A percentile compares a stretch with the other conserved stretches of the same genome.
phyloP scores from a whole-genome alignment of 2,329 filamentous ascomycete species.

The Aspergillus sp. region DNA sequence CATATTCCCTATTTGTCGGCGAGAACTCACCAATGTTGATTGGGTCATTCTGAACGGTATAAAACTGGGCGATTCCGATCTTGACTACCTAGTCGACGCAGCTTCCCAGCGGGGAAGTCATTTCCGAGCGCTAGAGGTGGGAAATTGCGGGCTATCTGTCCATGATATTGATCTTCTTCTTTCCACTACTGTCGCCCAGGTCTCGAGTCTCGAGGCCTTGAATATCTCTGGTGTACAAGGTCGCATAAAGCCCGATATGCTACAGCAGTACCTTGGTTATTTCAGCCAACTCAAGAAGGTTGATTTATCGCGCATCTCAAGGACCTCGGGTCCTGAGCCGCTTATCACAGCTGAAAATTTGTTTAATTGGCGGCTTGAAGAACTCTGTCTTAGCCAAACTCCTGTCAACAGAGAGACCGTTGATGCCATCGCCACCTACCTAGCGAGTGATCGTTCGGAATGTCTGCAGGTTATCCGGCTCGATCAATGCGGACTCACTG shows the following conservation, averaged over 20 bases:
- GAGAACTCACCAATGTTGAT: slow-evolving; percentile 67
- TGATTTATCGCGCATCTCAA: slow-evolving; percentile 64
- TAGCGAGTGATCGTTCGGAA: slow-evolving; percentile 60
- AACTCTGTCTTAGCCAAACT: slow-evolving; percentile 64
- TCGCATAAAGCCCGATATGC: slow-evolving; percentile 62
- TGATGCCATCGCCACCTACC: slow-evolving; percentile 64
- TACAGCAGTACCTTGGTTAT: slow-evolving; percentile 65
- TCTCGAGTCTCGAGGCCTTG: slow-evolving; percentile 65
- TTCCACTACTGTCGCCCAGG: slow-evolving; percentile 64
- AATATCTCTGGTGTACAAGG: slow-evolving; percentile 68
- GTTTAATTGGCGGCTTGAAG: slow-evolving; percentile 66
- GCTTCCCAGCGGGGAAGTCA: slow-evolving; percentile 65
- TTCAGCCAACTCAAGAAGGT: slow-evolving; percentile 67
- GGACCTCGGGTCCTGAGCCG: slow-evolving; percentile 62
- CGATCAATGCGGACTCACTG: slow-evolving; percentile 66
- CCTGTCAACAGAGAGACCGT: slow-evolving; percentile 62
- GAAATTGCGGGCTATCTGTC: slow-evolving; percentile 57
- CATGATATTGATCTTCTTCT: slow-evolving; percentile 58
- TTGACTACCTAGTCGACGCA: slow-evolving; percentile 67
- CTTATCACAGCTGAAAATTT: slow-evolving; percentile 67
- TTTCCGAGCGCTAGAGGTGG: slow-evolving; percentile 66
- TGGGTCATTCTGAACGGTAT: slow-evolving; percentile 71
- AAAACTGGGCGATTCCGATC: slow-evolving; percentile 67
- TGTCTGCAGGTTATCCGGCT: slow-evolving; percentile 62
- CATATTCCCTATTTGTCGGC: slow-evolving; percentile 66